These are phyloP conservation scores for Ceratocystis papillata DNA, from an alignment of 2,329 filamentous ascomycete species.

Conservation along the genomic window DNA sequence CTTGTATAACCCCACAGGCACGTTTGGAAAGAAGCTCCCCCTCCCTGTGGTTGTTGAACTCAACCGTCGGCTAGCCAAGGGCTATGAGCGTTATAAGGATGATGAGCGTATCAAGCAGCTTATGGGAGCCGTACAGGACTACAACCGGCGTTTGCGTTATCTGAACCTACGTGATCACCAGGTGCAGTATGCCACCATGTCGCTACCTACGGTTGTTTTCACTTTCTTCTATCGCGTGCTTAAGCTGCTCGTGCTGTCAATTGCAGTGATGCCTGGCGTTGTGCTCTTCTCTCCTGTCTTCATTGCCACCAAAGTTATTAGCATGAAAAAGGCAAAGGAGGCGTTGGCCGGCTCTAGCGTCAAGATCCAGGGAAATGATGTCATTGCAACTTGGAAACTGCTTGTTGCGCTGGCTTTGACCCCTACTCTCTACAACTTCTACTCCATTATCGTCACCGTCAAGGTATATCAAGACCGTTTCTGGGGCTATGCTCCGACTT, in stretches of 20 bases:
- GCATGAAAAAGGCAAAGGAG: constrained; percentile 67
- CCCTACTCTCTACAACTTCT: constrained; percentile 70
- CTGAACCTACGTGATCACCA: constrained; percentile 88
- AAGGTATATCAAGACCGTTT: constrained; percentile 74
- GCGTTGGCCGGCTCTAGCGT: constrained; percentile 77
- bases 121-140: constrained; percentile 64
- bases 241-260: constrained; percentile 65
- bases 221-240: constrained; percentile 68
- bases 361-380: constrained; percentile 78
- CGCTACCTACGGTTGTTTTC: constrained; percentile 61
- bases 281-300: constrained; percentile 84
- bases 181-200: constrained; percentile 81
- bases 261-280: constrained; percentile 76
- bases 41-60: constrained; percentile 88
- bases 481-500: constrained; percentile 68
- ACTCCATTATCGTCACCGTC: constrained; percentile 61
- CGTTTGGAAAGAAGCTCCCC: constrained; percentile 79
- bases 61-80: constrained; percentile 79
- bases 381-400: constrained; percentile 90
- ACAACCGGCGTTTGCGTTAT: constrained; percentile 77
- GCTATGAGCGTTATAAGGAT: constrained; percentile 85
- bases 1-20: constrained; percentile 63
- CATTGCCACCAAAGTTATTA: constrained; percentile 71
- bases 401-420: constrained; percentile 77
- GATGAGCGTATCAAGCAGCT: constrained; percentile 71